These are phyloP conservation scores for Penicillium olsonii DNA, from an alignment of 2,329 filamentous ascomycete species.

Conservation along the genomic window DNA sequence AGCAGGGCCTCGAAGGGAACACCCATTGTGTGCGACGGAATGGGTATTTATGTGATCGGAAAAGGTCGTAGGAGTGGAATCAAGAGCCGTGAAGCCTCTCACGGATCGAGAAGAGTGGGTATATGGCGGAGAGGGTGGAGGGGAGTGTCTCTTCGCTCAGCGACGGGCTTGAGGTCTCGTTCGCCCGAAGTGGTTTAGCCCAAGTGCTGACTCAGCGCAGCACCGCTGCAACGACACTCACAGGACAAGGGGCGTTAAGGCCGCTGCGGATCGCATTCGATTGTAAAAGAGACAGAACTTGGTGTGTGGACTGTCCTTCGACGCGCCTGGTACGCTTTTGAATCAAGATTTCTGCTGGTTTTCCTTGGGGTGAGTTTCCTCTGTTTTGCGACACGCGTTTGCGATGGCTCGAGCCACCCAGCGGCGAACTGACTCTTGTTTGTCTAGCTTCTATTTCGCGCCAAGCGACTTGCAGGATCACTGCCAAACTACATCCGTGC, in stretches of 20 bases:
- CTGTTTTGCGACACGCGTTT: slow-evolving; percentile 22
- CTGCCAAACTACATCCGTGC: background rate
- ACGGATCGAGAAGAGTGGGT: slow-evolving; percentile 4
- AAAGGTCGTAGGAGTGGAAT: background rate
- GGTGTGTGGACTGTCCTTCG: slow-evolving; percentile 19
- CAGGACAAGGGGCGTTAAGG: slow-evolving; percentile 33
- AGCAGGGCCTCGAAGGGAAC: slow-evolving; percentile 67
- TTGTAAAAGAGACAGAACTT: slow-evolving; percentile 25
- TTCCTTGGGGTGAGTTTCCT: slow-evolving; percentile 15
- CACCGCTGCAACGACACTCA: slow-evolving; percentile 35
- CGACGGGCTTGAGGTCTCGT: slow-evolving; percentile 30
- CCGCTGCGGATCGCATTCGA: slow-evolving; percentile 34
- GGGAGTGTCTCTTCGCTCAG: slow-evolving; percentile 13
- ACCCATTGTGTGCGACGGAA: slow-evolving; percentile 51
- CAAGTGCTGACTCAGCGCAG: slow-evolving; percentile 36
- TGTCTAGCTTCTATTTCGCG: slow-evolving; percentile 20
- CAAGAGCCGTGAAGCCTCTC: slow-evolving; percentile 11
- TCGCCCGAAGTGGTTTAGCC: slow-evolving; percentile 35
- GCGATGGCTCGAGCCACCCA: slow-evolving; percentile 12
- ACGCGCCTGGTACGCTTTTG: slow-evolving; percentile 31
- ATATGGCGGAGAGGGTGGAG: slow-evolving; percentile 21
- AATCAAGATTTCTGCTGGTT: slow-evolving; percentile 2
- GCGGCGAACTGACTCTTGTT: slow-evolving; percentile 19
- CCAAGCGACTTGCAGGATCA: slow-evolving; percentile 7
- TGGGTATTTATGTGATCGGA: background rate